These are phyloP conservation scores for Colletotrichum melonis DNA, from an alignment of 2,329 filamentous ascomycete genomes.

Conservation along the genomic window DNA sequence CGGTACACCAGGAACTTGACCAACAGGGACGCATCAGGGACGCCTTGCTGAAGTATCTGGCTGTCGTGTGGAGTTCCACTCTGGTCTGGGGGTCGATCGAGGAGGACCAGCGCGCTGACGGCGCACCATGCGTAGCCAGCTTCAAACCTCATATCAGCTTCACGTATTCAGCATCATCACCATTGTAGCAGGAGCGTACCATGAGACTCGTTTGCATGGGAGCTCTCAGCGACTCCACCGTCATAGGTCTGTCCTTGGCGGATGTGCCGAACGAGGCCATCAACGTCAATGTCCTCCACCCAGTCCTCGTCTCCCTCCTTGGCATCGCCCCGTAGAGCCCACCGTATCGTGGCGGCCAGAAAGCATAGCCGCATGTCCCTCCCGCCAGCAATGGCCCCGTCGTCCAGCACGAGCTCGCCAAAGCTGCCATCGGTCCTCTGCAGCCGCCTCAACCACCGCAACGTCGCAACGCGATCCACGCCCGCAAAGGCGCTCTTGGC, in stretches of 20 bases:
- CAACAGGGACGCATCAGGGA: constrained; percentile 46
- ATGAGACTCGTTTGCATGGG: constrained; percentile 81
- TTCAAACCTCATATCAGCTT: constrained; percentile 46
- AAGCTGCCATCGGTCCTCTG: constrained; percentile 92
- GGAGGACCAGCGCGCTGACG: constrained; percentile 79
- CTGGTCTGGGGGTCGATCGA: constrained; percentile 69
- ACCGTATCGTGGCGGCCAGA: constrained; percentile 83
- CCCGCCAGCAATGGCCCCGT: constrained; percentile 75
- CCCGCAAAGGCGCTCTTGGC: constrained; percentile 63
- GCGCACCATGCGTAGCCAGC: constrained; percentile 94
- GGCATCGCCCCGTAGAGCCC: constrained; percentile 78
- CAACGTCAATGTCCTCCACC: constrained; percentile 80
- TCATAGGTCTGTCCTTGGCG: constrained; percentile 80
- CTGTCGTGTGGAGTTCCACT: constrained; percentile 44
- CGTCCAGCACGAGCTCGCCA: constrained; percentile 79
- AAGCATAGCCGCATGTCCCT: constrained; percentile 91
- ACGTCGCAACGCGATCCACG: constrained; percentile 74
- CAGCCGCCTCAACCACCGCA: constrained; percentile 79
- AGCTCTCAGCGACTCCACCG: constrained; percentile 83
- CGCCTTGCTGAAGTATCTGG: constrained; percentile 48
- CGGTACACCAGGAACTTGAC: constrained; percentile 71
- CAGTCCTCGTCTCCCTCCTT: constrained; percentile 61
- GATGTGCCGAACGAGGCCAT: constrained; percentile 77
- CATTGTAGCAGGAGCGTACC: constrained; percentile 57
- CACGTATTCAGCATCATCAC: constrained; percentile 4